These are phyloP conservation scores for Phytophthora sp. DNA, from an alignment of 352 stramenopile species.

Conservation along the genomic window DNA sequence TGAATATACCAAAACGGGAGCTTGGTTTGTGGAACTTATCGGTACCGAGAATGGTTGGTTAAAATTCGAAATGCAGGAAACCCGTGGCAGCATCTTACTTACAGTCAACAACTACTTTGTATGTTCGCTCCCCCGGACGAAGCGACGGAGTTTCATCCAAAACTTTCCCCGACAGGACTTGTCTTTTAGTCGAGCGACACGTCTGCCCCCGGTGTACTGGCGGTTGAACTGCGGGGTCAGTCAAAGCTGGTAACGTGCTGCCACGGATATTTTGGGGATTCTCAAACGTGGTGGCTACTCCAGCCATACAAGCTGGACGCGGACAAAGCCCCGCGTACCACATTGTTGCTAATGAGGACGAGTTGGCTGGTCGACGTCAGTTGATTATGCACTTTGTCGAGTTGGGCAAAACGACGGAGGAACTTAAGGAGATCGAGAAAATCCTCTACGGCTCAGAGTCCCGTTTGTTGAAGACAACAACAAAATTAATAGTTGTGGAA, in stretches of 20 bases:
- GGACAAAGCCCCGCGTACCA: background rate
- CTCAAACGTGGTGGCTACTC: constrained; percentile 4
- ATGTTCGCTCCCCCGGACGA: background rate
- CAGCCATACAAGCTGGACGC: background rate
- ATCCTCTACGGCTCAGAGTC: constrained; percentile 3
- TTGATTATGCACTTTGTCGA: constrained; percentile 9
- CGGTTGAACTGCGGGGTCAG: background rate
- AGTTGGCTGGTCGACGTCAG: background rate
- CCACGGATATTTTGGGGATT: background rate
- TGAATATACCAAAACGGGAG: constrained; percentile 22
- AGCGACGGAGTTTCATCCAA: background rate
- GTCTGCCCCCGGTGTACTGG: background rate
- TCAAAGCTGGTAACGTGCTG: background rate
- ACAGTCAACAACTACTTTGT: background rate
- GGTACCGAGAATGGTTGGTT: background rate
- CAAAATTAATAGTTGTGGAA: background rate
- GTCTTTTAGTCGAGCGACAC: background rate
- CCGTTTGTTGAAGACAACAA: background rate
- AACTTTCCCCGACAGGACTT: background rate
- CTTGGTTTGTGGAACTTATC: constrained; percentile 1
- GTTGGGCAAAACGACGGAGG: background rate
- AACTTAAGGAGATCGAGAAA: constrained; percentile 1
- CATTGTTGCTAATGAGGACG: constrained; percentile 6
- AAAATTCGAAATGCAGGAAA: background rate
- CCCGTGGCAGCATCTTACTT: background rate